Base-by-base conservation (phyloP, 345 rosid species). In the Bruguiera parviflora region DNA sequence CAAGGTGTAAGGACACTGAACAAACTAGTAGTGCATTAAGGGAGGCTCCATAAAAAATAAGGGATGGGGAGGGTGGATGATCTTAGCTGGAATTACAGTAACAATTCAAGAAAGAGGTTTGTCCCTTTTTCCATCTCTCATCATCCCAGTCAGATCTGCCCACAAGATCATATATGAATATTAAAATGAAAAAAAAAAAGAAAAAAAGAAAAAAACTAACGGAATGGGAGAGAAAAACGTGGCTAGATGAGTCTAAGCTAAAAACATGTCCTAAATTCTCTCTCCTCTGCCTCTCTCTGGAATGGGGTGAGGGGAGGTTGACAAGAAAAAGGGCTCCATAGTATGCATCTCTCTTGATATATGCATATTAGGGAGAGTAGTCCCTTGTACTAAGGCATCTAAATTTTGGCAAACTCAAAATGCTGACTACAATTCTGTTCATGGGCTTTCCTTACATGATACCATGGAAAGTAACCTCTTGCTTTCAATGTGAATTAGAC, bases 101-200 rank as follows among this genome's bases (percentile, higher is more conserved):
- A 74, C 85, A 70, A 59, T 88, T 92, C 21, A 83, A 75, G 13
- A 66, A 79, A 29, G 99, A 96, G 37, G 96, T 84, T 11, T 80
- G 88, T 80, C 88, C 87, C 97, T 96, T 89, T 76, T 92, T 96
- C 96, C 93, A 88, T 74, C 84, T 80, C 25, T 89, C 95, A 77
- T 94, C 92, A 87, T 94, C 98, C 98, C 97, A 94, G 57, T 91
- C 96, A 73, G 87, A 85, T 73, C 92, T 80, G 64, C 87, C 97
- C 89, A 82, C 72, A 85, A 53, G 73, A 77, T 73, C 51, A 73
- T 7, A 63, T 29, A 15, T 71, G 52, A 69, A 61, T 32, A 69
- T 62, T 22, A 68, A 15, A 61, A 60, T 13, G 64, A 31, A 43
- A 37, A 37, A 5, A 33, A 33, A 5, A 0, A 32, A 35, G 7